Evolutionary conservation across 768 basidiomycete genomes (phyloP).

Genomic region (Russula ochroleuca): DNA sequence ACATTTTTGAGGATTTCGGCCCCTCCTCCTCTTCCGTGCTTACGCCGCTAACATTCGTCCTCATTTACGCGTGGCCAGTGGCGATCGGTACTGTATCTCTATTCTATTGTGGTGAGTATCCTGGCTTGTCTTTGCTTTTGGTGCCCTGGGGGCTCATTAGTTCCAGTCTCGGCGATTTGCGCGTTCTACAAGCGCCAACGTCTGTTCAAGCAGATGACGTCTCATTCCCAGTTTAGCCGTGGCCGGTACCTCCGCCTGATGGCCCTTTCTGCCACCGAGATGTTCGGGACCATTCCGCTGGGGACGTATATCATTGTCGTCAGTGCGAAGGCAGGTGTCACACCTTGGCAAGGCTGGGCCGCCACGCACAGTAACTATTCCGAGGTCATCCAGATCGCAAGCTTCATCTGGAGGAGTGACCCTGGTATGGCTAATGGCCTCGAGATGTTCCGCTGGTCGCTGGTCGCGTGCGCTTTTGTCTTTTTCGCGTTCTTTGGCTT

Average conservation of each 20-base stretch:
- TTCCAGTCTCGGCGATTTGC: slow-evolving; percentile 30
- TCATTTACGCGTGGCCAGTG: slow-evolving; percentile 34
- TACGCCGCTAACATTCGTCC: slow-evolving; percentile 31
- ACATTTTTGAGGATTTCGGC: slow-evolving; percentile 39
- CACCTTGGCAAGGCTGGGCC: slow-evolving; percentile 41
- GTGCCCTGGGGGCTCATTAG: background rate
- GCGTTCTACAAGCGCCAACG: slow-evolving; percentile 27
- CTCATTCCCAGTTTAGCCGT: slow-evolving; percentile 34
- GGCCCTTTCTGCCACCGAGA: background rate
- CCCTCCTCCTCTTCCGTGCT: slow-evolving; percentile 39
- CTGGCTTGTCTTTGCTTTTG: background rate
- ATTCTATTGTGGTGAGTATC: slow-evolving; percentile 38
- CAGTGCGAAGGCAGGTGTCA: background rate
- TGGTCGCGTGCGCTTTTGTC: background rate
- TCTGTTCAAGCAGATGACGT: slow-evolving; percentile 29
- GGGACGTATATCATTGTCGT: background rate
- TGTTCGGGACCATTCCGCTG: background rate
- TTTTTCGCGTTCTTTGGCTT: slow-evolving; percentile 1
- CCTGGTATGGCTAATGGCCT: background rate
- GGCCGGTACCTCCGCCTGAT: background rate
- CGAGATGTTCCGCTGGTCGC: background rate
- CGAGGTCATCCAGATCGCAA: slow-evolving; percentile 38
- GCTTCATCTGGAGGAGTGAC: slow-evolving; percentile 38
- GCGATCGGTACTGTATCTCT: slow-evolving; percentile 32
- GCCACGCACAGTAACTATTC: slow-evolving; percentile 49